phyloP scores from a whole-genome alignment of 2,329 filamentous ascomycete genomes.

The Penicillium olsonii region DNA sequence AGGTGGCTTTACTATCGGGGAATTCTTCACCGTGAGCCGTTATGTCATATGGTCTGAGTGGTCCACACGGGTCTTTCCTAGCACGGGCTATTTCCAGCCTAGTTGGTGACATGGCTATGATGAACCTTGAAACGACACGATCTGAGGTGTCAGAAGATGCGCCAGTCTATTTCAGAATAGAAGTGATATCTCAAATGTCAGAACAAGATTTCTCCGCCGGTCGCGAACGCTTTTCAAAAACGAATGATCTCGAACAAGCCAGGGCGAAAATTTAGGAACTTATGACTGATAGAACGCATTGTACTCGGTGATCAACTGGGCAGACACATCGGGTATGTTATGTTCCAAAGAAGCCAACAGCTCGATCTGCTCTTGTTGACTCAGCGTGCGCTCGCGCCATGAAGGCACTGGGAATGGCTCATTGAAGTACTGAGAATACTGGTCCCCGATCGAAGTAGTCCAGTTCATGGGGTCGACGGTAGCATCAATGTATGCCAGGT shows the following conservation, averaged over 20 bases:
- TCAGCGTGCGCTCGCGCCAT: conserved; percentile 66
- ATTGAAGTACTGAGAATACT: conserved; percentile 51
- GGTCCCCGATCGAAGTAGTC: conserved; percentile 46
- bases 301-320: conserved; percentile 41
- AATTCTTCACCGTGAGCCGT: neutral
- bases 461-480: conserved; percentile 44
- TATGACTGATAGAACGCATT: conserved; percentile 45
- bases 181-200: neutral
- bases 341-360: conserved; percentile 76
- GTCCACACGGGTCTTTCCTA: neutral
- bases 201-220: neutral
- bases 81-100: conserved; percentile 1
- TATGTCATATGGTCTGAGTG: conserved; percentile 3
- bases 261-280: neutral
- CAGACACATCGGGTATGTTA: conserved; percentile 52
- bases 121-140: neutral
- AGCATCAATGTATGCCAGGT: conserved; percentile 38
- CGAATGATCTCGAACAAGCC: neutral
- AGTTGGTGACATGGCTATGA: conserved; percentile 6
- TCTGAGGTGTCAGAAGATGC: conserved; percentile 9
- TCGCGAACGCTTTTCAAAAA: neutral
- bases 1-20: conserved; percentile 2
- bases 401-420: conserved; percentile 48
- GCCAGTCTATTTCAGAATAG: conserved; percentile 6
- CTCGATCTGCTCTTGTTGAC: conserved; percentile 78